A percentile compares a stretch with the other conserved stretches of the same genome.
These are phyloP conservation scores for Malus domestica DNA, from an alignment of 306 rosid species.

Conservation along the genomic window DNA sequence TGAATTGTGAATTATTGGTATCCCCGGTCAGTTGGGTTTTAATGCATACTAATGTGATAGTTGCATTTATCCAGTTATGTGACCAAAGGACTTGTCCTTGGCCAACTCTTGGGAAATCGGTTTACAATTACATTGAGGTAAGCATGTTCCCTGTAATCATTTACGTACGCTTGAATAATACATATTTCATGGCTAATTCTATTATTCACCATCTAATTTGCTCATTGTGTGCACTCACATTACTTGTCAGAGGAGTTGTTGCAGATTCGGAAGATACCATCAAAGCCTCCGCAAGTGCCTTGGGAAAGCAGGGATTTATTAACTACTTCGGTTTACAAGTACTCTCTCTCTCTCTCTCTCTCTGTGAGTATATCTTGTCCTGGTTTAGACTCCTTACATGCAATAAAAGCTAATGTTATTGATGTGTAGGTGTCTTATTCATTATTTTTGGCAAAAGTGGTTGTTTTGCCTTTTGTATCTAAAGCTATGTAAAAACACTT, in stretches of 20 bases:
- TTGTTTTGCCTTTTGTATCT: not conserved
- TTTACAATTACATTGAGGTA: constrained; percentile 83
- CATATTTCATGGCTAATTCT: not conserved
- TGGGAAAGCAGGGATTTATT: constrained; percentile 78
- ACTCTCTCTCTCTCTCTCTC: constrained; percentile 17
- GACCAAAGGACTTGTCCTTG: constrained; percentile 80
- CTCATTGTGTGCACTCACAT: constrained; percentile 14
- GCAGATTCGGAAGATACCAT: constrained; percentile 79
- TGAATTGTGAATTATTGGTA: constrained; percentile 11
- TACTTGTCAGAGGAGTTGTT: constrained; percentile 78
- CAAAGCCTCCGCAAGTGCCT: constrained; percentile 70
- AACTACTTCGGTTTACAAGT: constrained; percentile 98
- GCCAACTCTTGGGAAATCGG: constrained; percentile 87
- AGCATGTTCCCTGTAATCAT: constrained; percentile 24
- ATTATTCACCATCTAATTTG: not conserved
- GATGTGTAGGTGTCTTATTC: not conserved
- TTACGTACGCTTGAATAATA: constrained; percentile 8
- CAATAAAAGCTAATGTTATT: not conserved
- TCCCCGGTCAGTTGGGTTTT: constrained; percentile 8
- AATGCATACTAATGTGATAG: constrained; percentile 15
- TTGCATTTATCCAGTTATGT: constrained; percentile 59
- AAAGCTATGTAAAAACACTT: not conserved
- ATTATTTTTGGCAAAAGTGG: not conserved
- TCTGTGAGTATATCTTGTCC: constrained; percentile 1
- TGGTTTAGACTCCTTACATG: not conserved